A percentile compares a stretch with the other conserved stretches of the same genome.
Evolutionary conservation across 1,284 basidiomycete species (phyloP).

Genomic region (Phaffia rhodozyma): DNA sequence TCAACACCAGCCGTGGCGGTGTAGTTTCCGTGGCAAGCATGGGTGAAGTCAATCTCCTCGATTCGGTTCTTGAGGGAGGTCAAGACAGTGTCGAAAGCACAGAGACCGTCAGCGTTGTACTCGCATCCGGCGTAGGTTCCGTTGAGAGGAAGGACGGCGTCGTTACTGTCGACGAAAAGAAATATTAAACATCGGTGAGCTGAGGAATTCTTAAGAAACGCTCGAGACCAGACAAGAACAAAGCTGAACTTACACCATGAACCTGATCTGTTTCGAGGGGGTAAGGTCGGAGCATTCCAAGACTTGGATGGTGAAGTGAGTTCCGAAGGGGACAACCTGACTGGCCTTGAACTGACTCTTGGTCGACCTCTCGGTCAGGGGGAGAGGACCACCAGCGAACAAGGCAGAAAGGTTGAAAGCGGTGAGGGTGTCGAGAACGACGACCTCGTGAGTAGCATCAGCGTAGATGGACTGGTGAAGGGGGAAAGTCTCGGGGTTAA

Average conservation of each 20-base stretch:
- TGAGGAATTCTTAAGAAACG: slow-evolving; percentile 5
- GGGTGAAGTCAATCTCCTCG: slow-evolving; percentile 56
- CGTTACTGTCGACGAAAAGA: slow-evolving; percentile 56
- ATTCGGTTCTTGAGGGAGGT: slow-evolving; percentile 55
- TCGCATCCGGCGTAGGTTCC: slow-evolving; percentile 58
- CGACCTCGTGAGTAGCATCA: slow-evolving; percentile 50
- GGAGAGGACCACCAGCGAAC: slow-evolving; percentile 24
- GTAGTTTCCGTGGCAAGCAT: slow-evolving; percentile 62
- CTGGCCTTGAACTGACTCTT: slow-evolving; percentile 44
- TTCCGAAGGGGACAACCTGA: slow-evolving; percentile 61
- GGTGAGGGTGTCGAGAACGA: slow-evolving; percentile 61
- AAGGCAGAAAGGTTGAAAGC: slow-evolving; percentile 54
- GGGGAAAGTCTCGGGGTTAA: slow-evolving; percentile 61
- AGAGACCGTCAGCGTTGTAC: slow-evolving; percentile 58
- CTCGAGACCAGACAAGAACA: neutral
- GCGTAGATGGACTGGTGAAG: slow-evolving; percentile 68
- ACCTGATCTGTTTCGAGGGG: slow-evolving; percentile 32
- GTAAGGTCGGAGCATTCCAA: slow-evolving; percentile 26
- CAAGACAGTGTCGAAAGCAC: slow-evolving; percentile 62
- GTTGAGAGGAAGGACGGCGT: slow-evolving; percentile 71
- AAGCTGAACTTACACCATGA: slow-evolving; percentile 27
- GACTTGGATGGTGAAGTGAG: slow-evolving; percentile 35
- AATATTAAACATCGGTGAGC: slow-evolving; percentile 5
- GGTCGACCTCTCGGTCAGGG: slow-evolving; percentile 33
- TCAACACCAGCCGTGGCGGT: too few species aligned